Base-by-base conservation (phyloP, 768 basidiomycete genomes). In the Multifurca ochricompacta region DNA sequence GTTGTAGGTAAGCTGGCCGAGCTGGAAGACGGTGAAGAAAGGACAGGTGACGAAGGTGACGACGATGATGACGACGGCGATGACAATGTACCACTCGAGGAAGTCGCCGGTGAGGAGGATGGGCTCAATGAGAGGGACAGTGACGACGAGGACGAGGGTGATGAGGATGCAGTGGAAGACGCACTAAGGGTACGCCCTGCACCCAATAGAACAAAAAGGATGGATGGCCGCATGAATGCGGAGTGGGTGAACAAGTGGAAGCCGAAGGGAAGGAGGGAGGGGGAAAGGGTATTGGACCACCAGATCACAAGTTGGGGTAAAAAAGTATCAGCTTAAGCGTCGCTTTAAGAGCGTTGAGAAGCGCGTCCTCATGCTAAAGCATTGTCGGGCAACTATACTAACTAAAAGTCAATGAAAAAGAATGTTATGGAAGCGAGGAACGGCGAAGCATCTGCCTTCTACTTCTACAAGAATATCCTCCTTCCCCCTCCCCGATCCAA, bases 1-100 rank as follows among this genome's bases (percentile, higher is more conserved):
- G 52, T 37, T 10, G 45, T 23, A n/a, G 59, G 56, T 16, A 39
- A 34, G 14, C 9, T 54, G 2, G 37, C 9, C 34, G 53, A 19
- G 23, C 37, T 51, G 8, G 37, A 32, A 21, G 41, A 36, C 16
- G 39, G 23, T 8, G 23, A 16, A 13, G 41, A 7, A 25, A 16
- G 4, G 6, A 18, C 14, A 25, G 13, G 14, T 39, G 10, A 23
- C 6, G 19, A 30, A 1, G 19, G n/a, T 13, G 23, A 27, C 6
- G 40, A 5, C 2, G 14, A 32, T 11, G 31, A n/a, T 16, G 48
- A 37, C 6, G 49, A 39, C 3, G 30, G 16, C 1, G 51, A 48
- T 27, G 61, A 50, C 1, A 44, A 13, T n/a, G 43, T 35, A 14
- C 21, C 10, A 18, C 46, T 48, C n/a, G 48, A 45, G 25, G 37